Evolutionary conservation across 2,329 filamentous ascomycete genomes (phyloP).

Genomic region (Cadophora malorum): DNA sequence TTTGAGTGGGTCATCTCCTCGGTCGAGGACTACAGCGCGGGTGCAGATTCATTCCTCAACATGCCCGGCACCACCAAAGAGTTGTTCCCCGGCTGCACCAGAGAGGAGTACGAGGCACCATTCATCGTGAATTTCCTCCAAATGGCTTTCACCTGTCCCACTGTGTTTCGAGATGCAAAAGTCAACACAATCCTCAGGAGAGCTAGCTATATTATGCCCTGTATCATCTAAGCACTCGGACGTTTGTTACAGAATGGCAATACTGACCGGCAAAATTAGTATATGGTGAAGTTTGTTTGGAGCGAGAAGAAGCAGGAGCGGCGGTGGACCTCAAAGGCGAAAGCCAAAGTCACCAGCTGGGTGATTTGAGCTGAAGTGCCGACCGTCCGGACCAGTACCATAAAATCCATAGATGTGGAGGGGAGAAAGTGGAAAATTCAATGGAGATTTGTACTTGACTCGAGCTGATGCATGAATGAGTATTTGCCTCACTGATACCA

Average conservation of each 20-base stretch:
- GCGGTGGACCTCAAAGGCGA: background rate
- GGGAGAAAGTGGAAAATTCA: background rate
- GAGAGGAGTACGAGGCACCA: background rate
- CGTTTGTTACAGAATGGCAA: background rate
- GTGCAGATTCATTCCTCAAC: background rate
- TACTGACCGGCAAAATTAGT: background rate
- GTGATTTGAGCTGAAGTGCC: background rate
- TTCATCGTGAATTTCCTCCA: background rate
- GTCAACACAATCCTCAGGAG: background rate
- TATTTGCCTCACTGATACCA: background rate
- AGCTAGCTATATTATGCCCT: background rate
- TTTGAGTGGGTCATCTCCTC: background rate
- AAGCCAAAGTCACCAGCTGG: slow-evolving; percentile 3
- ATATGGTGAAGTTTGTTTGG: background rate
- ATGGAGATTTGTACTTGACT: background rate
- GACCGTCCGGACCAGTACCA: background rate
- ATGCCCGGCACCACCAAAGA: background rate
- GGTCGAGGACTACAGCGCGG: background rate
- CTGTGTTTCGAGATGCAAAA: background rate
- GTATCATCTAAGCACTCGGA: background rate
- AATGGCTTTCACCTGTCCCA: background rate
- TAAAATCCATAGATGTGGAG: background rate
- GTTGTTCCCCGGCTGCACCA: background rate
- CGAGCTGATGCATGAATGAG: slow-evolving; percentile 5
- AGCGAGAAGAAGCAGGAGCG: background rate